phyloP scores from a whole-genome alignment of 441 rosid genomes.

The Melastoma candidum region DNA sequence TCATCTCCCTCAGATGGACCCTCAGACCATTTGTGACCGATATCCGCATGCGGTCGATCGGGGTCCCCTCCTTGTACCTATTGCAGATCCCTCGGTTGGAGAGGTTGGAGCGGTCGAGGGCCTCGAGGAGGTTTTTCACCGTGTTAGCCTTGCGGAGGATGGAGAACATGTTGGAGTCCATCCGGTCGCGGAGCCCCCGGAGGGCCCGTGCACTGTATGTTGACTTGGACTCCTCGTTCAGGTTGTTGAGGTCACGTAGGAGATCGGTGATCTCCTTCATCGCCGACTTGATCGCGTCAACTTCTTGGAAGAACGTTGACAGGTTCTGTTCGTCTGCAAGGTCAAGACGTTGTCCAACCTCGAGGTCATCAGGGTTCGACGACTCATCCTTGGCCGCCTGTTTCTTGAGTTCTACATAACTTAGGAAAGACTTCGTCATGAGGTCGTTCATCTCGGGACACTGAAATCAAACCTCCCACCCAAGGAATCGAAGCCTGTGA shows the following conservation, averaged over 20 bases:
- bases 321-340: conserved; percentile 50
- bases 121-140: conserved; percentile 47
- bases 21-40: conserved; percentile 45
- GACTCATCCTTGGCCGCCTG: conserved; percentile 49
- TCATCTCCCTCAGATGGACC: conserved; percentile 25
- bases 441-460: conserved; percentile 62
- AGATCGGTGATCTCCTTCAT: conserved; percentile 80
- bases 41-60: conserved; percentile 52
- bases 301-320: conserved; percentile 52
- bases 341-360: conserved; percentile 34
- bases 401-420: conserved; percentile 75
- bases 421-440: conserved; percentile 79
- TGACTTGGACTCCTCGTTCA: conserved; percentile 70
- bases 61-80: conserved; percentile 38
- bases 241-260: conserved; percentile 59
- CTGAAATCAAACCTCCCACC: too few species aligned
- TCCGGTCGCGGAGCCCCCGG: conserved; percentile 13
- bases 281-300: conserved; percentile 37
- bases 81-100: conserved; percentile 22
- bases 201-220: conserved; percentile 59
- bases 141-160: conserved; percentile 34
- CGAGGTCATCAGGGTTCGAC: conserved; percentile 30
- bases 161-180: too few species aligned
- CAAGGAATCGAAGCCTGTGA: conserved; percentile 23
- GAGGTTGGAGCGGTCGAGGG: conserved; percentile 41